These are phyloP conservation scores for Candida insectalens DNA, from an alignment of 805 yeast species.

Conservation along the genomic window DNA sequence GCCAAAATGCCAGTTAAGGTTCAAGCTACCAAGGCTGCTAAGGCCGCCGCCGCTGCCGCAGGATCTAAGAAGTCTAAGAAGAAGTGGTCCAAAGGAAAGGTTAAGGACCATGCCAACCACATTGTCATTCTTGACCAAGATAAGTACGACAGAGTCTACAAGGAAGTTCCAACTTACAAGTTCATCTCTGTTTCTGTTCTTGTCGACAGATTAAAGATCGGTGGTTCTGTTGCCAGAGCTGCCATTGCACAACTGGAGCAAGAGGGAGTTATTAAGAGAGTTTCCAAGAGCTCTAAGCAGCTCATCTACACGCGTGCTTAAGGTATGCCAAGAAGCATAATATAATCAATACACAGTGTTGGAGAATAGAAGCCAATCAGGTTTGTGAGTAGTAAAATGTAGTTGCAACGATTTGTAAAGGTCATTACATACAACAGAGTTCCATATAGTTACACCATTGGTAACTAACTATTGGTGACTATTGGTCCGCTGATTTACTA, in stretches of 20 bases:
- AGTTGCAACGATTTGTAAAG: too few species aligned
- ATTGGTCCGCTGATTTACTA: too few species aligned
- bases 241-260: constrained; percentile 93
- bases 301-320: constrained; percentile 82
- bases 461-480: too few species aligned
- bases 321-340: constrained; percentile 2
- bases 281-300: constrained; percentile 94
- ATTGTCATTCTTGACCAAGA: constrained; percentile 95
- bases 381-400: too few species aligned
- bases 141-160: constrained; percentile 97
- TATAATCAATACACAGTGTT: neutral
- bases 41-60: constrained; percentile 99
- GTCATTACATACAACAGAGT: too few species aligned
- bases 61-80: constrained; percentile 99
- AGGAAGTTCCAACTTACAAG: constrained; percentile 99
- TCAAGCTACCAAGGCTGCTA: constrained; percentile 99
- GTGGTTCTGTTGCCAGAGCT: constrained; percentile 98
- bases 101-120: constrained; percentile 99
- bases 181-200: constrained; percentile 95
- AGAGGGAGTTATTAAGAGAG: constrained; percentile 91
- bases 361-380: neutral
- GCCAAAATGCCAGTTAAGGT: constrained; percentile 89
- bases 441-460: too few species aligned
- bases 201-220: constrained; percentile 98
- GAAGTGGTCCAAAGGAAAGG: constrained; percentile 99